Evolutionary conservation across 1,284 basidiomycete genomes (phyloP), one percentile per base, ranked within the genome.

Genomic region (Cystobasidium pallidum): DNA sequence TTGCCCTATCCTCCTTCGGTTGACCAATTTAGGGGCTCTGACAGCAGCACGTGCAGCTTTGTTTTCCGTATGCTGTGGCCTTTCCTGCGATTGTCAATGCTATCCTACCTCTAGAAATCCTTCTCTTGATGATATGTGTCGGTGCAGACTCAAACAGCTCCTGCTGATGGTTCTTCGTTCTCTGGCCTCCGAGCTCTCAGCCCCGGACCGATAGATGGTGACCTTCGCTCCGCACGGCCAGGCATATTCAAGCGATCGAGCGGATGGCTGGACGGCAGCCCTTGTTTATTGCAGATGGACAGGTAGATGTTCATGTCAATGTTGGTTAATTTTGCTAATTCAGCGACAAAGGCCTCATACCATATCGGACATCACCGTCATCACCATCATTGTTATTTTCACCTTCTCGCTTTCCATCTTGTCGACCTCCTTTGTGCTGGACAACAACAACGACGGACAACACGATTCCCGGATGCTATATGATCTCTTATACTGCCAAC

Each of bases 111-210:
- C 8, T 51, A n/a, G 8, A 6, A 2, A 3, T 51, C 49, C 21
- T 6, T 4, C 49, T 51, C 49, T 51, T 51, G 49, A 51, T 51
- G 49, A 51, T 51, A 28, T 51, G 7, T n/a, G n/a, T n/a, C n/a
- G 6, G 49, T 51, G 49, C 49, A 51, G 49, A 51, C 11, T 51
- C 21, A 51, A n/a, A 51, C 49, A 51, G 49, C 24, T 15, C 49
- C 15, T 24, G 36, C 13, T 6, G 21, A 51, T 51, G 49, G 49
- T 4, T 26, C 49, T 51, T 51, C 49, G 49, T 24, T 24, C 21
- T 24, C 26, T 45, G 43, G 11, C n/a, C 43, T n/a, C 43, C 3
- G 11, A 45, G 7, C 43, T 45, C 43, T 45, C 43, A 45, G 43
- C 43, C 7, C 43, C 43, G 39, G 43, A 45, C 43, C 43, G 43